Evolutionary conservation across 1,139 yeast species (phyloP).

Genomic region (Meyerozyma sp.): DNA sequence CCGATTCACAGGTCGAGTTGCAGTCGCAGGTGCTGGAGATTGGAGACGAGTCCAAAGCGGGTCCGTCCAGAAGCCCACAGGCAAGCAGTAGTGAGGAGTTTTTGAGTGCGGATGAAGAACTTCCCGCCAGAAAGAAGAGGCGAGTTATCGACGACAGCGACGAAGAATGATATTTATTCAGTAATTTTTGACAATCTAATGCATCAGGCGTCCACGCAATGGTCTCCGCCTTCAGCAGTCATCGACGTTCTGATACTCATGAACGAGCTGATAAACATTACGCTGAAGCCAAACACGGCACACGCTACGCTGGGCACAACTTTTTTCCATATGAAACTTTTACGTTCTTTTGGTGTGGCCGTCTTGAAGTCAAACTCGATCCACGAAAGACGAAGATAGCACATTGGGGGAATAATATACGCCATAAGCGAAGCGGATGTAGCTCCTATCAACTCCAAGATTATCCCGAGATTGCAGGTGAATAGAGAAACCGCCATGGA

Average conservation of each 20-base stretch:
- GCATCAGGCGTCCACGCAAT: constrained; percentile 32
- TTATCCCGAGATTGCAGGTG: constrained; percentile 86
- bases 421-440: constrained; percentile 93
- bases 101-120: constrained; percentile 9
- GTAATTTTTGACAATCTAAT: background rate
- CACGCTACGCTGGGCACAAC: constrained; percentile 55
- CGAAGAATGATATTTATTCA: constrained; percentile 11
- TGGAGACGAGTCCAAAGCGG: no score
- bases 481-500: constrained; percentile 74
- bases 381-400: constrained; percentile 63
- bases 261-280: constrained; percentile 73
- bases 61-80: background rate
- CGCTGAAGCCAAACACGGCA: constrained; percentile 64
- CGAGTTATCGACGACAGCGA: constrained; percentile 19
- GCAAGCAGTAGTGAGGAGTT: constrained; percentile 15
- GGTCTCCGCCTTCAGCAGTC: constrained; percentile 20
- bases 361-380: constrained; percentile 35
- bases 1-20: background rate
- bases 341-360: constrained; percentile 27
- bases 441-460: constrained; percentile 85
- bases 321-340: constrained; percentile 23
- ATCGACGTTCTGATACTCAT: constrained; percentile 62
- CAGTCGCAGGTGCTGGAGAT: background rate
- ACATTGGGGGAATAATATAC: constrained; percentile 83
- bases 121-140: constrained; percentile 10